Evolutionary conservation across 2,329 filamentous ascomycete species (phyloP).

Genomic region (Leptosphaerulina australis): DNA sequence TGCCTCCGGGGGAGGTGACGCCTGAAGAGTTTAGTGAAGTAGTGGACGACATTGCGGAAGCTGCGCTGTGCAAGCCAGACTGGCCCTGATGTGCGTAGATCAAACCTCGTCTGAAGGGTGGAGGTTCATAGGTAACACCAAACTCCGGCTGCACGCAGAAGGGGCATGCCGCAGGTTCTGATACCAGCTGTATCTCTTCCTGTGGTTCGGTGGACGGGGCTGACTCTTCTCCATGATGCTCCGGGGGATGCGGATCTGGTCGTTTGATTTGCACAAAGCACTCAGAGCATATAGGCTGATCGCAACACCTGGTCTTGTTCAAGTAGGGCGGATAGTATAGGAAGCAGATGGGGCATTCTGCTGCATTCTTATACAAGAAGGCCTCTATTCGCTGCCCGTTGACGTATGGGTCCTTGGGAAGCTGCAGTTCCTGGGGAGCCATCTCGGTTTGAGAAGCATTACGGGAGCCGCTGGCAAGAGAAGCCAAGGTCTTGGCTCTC

Average conservation of each 20-base stretch:
- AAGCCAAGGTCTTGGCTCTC: slow-evolving; percentile 86
- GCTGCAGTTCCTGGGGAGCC: slow-evolving; percentile 74
- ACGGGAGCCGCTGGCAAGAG: slow-evolving; percentile 76
- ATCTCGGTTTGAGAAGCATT: slow-evolving; percentile 75
- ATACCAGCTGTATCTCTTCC: slow-evolving; percentile 72
- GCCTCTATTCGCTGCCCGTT: slow-evolving; percentile 95
- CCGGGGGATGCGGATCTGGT: slow-evolving; percentile 85
- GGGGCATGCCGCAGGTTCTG: slow-evolving; percentile 88
- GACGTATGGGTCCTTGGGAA: slow-evolving; percentile 83
- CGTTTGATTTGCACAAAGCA: slow-evolving; percentile 99
- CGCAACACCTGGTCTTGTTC: slow-evolving; percentile 92
- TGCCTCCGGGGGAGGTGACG: slow-evolving; percentile 46
- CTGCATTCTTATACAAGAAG: slow-evolving; percentile 87
- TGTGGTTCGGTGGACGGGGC: slow-evolving; percentile 53
- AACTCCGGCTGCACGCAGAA: slow-evolving; percentile 96
- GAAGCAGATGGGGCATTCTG: slow-evolving; percentile 95
- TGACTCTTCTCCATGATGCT: slow-evolving; percentile 64
- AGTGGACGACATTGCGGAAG: slow-evolving; percentile 83
- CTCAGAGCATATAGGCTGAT: slow-evolving; percentile 95
- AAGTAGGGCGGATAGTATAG: slow-evolving; percentile 93
- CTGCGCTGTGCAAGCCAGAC: slow-evolving; percentile 59
- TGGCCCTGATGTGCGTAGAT: slow-evolving; percentile 65
- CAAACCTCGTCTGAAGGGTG: slow-evolving; percentile 84
- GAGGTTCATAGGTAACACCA: slow-evolving; percentile 91
- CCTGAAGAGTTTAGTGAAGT: slow-evolving; percentile 73